These are phyloP conservation scores for Hordeum marinum DNA, from an alignment of 176 grass and related monocot species.

Conservation along the genomic window DNA sequence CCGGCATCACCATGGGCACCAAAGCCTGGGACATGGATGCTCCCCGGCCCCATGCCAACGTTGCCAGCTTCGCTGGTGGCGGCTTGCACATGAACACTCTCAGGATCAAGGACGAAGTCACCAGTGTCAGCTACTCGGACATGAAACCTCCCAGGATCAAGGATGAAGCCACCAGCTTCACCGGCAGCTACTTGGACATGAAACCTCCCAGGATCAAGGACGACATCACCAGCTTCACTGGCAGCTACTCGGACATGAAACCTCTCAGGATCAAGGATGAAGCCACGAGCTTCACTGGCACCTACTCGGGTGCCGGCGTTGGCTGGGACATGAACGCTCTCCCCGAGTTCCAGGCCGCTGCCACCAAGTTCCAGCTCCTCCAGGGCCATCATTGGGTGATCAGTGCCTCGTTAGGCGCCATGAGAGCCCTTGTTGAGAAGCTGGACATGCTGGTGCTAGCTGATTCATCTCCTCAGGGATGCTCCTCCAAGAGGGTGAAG, in stretches of 20 bases:
- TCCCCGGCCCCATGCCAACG: fast-evolving
- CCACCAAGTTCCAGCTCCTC: conserved; percentile 57
- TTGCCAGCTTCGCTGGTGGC: too few species aligned
- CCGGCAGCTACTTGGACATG: too few species aligned
- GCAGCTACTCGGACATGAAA: too few species aligned
- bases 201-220: too few species aligned
- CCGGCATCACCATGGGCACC: too few species aligned
- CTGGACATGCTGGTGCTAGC: background rate
- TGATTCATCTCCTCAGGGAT: background rate
- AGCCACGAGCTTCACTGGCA: background rate
- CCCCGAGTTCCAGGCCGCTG: conserved; percentile 41
- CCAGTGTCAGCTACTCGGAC: too few species aligned
- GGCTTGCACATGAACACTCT: too few species aligned
- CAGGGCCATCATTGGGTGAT: conserved; percentile 18
- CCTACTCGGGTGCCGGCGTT: background rate
- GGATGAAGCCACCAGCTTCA: too few species aligned
- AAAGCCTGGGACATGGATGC: too few species aligned
- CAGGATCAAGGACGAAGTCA: too few species aligned
- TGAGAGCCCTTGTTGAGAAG: background rate
- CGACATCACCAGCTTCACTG: background rate
- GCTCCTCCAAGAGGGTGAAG: background rate
- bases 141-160: too few species aligned
- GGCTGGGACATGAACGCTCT: conserved; percentile 48
- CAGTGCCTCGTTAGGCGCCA: background rate
- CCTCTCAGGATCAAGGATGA: too few species aligned